A percentile compares a stretch with the other conserved stretches of the same genome.
Conservation (phyloP, 1,284 basidiomycete species). For the Trichosporon faecale region DNA sequence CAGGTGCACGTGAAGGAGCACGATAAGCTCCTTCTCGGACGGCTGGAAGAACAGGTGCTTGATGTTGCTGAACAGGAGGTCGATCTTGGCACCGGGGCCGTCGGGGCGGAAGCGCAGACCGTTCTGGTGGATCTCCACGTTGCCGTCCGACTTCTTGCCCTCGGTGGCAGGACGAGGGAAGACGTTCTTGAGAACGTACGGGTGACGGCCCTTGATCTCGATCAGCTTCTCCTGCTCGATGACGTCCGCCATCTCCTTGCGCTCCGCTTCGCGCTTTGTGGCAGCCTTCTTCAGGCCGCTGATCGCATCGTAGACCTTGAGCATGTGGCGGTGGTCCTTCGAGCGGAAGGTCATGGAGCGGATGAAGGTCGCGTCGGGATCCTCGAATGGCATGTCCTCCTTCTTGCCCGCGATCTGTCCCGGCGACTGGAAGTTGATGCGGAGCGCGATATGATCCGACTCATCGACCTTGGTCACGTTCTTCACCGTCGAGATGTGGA, state of each 20-base stretch:
- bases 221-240: conserved; percentile 88
- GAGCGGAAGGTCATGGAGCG: conserved; percentile 94
- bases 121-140: conserved; percentile 96
- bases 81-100: conserved; percentile 73
- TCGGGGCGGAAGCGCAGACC: conserved; percentile 89
- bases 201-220: conserved; percentile 76
- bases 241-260: conserved; percentile 97
- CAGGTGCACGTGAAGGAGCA: conserved; percentile 90
- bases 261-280: conserved; percentile 94
- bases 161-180: conserved; percentile 79
- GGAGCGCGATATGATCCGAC: conserved; percentile 87
- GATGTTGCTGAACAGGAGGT: conserved; percentile 94
- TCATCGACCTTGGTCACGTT: conserved; percentile 98
- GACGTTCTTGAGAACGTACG: conserved; percentile 80
- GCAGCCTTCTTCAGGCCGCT: conserved; percentile 94
- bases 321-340: conserved; percentile 81
- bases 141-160: conserved; percentile 64
- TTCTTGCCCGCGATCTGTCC: conserved; percentile 98
- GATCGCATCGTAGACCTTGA: conserved; percentile 84
- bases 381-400: conserved; percentile 98
- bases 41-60: conserved; percentile 99
- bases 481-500: conserved; percentile 98
- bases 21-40: conserved; percentile 92
- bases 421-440: conserved; percentile 98
- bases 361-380: conserved; percentile 94